Percentiles rank a stretch among this genome's conserved stretches.
Evolutionary conservation across 164 flowering plant species (phyloP).

Genomic region (Euptelea pleiosperma): DNA sequence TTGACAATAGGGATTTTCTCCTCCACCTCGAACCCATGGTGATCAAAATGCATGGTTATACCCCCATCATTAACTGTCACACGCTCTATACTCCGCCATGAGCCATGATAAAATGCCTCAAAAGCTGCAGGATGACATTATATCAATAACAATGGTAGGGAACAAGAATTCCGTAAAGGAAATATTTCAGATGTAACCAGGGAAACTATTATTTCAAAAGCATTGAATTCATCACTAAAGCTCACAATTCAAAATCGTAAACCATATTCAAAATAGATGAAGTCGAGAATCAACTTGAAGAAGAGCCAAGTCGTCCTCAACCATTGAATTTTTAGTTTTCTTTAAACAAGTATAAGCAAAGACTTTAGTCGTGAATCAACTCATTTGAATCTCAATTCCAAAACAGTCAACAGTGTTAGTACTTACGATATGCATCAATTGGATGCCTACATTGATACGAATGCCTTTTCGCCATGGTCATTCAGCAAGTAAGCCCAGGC

Average conservation of each 20-base stretch:
- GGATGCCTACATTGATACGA: constrained; percentile 35
- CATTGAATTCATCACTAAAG: too few species aligned
- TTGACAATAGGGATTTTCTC: constrained; percentile 38
- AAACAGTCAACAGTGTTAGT: background rate
- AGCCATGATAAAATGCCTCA: constrained; percentile 54
- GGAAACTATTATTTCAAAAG: too few species aligned
- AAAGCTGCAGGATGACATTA: constrained; percentile 49
- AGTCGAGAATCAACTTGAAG: too few species aligned
- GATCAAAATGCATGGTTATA: constrained; percentile 33
- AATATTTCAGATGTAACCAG: too few species aligned
- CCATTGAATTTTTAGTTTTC: too few species aligned
- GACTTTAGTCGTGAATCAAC: too few species aligned
- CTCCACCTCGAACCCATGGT: constrained; percentile 27
- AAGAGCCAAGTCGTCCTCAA: too few species aligned
- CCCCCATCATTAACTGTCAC: constrained; percentile 47
- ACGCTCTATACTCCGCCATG: constrained; percentile 60
- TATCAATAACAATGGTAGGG: background rate
- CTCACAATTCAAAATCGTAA: too few species aligned
- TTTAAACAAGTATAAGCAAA: too few species aligned
- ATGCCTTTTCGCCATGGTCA: constrained; percentile 23
- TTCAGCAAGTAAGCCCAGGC: constrained; percentile 9
- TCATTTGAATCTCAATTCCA: too few species aligned
- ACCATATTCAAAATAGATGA: too few species aligned
- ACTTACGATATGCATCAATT: constrained; percentile 38
- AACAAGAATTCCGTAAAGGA: background rate